Evolutionary conservation across 352 stramenopile species (phyloP).

Genomic region (Lagenidium sp.): DNA sequence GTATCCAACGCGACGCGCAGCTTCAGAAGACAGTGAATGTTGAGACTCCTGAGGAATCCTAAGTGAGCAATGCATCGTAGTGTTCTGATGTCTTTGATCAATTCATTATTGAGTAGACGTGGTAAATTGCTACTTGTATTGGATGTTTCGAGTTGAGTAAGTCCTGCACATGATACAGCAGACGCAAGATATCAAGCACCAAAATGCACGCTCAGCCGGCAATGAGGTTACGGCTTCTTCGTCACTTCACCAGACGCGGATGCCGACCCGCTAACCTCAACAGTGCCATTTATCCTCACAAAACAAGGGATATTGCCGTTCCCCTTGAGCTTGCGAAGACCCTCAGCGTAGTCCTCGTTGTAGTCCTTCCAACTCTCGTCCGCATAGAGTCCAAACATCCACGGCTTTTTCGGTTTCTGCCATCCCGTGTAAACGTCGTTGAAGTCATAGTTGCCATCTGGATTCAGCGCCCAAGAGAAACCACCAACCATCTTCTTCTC

Average conservation of each 20-base stretch:
- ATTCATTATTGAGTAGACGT: no score
- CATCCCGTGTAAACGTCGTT: conserved; percentile 45
- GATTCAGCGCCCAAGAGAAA: conserved; percentile 77
- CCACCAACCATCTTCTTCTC: conserved; percentile 62
- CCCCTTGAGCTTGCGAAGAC: conserved; percentile 52
- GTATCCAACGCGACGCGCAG: no score
- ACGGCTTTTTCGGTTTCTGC: conserved; percentile 27
- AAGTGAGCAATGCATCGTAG: no score
- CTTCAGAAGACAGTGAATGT: no score
- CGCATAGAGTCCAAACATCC: conserved; percentile 68
- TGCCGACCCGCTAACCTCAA: conserved; percentile 16
- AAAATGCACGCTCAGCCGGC: no score
- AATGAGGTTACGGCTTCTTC: no score
- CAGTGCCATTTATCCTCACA: conserved; percentile 23
- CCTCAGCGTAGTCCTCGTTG: conserved; percentile 61
- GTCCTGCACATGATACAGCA: no score
- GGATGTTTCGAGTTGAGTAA: no score
- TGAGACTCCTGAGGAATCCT: no score
- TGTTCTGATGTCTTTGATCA: no score
- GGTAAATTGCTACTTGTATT: no score
- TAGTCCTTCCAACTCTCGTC: conserved; percentile 52
- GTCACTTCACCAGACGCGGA: conserved; percentile 22
- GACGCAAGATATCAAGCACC: no score
- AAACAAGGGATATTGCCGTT: conserved; percentile 70
- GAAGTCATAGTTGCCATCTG: conserved; percentile 64